A percentile compares a stretch with the other conserved stretches of the same genome.
phyloP scores from a whole-genome alignment of 140 eudicot species.

The Anethum foeniculum region DNA sequence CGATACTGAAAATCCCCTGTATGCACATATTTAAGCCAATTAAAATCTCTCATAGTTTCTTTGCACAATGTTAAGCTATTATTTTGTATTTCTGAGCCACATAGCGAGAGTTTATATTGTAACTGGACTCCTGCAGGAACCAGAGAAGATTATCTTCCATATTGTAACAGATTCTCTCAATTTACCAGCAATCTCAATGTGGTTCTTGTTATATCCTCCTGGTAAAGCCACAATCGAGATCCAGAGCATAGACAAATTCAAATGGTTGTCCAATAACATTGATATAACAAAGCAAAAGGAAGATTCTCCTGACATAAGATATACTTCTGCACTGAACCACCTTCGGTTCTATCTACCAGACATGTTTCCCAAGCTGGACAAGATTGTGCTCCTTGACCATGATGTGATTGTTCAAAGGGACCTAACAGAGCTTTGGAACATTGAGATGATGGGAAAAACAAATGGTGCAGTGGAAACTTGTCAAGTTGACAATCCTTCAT shows the following conservation, averaged over 20 bases:
- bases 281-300: constrained; percentile 30
- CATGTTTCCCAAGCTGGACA: constrained; percentile 59
- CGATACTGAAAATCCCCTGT: background rate
- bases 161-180: constrained; percentile 86
- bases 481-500: constrained; percentile 55
- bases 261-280: constrained; percentile 45
- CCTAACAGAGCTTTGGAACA: constrained; percentile 51
- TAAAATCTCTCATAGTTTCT: background rate
- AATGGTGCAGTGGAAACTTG: constrained; percentile 91
- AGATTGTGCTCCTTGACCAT: constrained; percentile 82
- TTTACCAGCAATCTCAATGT: constrained; percentile 79
- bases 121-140: constrained; percentile 44
- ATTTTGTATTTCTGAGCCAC: background rate
- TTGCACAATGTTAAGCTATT: background rate
- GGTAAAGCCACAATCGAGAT: constrained; percentile 53
- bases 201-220: constrained; percentile 74
- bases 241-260: constrained; percentile 52
- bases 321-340: constrained; percentile 63
- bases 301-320: constrained; percentile 65
- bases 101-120: background rate
- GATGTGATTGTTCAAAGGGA: constrained; percentile 92
- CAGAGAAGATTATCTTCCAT: constrained; percentile 63
- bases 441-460: constrained; percentile 70
- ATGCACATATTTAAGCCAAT: background rate
- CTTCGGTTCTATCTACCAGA: constrained; percentile 82